Percentiles rank a stretch among this genome's conserved stretches.
These are phyloP conservation scores for Xerocomus amazonicus DNA, from an alignment of 1,284 basidiomycete genomes.

Conservation along the genomic window DNA sequence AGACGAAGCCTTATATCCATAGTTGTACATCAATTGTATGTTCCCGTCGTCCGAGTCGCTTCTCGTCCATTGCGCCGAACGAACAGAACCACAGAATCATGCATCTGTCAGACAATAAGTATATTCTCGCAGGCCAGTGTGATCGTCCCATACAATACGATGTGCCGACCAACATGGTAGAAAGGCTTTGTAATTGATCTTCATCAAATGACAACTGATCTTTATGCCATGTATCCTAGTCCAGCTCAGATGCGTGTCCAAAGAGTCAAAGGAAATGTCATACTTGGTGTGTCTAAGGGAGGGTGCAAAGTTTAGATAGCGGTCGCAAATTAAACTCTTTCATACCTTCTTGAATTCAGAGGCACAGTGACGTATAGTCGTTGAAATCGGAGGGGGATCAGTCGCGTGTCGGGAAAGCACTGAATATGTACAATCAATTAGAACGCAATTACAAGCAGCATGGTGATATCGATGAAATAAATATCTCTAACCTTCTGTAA, in stretches of 20 bases:
- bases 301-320: slow-evolving; percentile 14
- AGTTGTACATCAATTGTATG: not conserved
- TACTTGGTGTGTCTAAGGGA: slow-evolving; percentile 65
- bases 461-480: not conserved
- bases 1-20: slow-evolving; percentile 1
- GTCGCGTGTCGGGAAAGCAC: slow-evolving; percentile 80
- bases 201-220: slow-evolving; percentile 89
- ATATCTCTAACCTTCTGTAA: slow-evolving; percentile 59
- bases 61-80: slow-evolving; percentile 1
- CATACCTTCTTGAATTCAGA: slow-evolving; percentile 84
- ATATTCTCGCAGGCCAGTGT: not conserved
- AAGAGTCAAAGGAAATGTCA: slow-evolving; percentile 25
- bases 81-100: slow-evolving; percentile 9
- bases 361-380: slow-evolving; percentile 85
- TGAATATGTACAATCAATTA: slow-evolving; percentile 33
- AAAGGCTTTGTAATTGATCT: slow-evolving; percentile 84
- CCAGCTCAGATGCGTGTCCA: slow-evolving; percentile 7
- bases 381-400: slow-evolving; percentile 89
- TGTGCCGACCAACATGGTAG: slow-evolving; percentile 86
- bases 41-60: not conserved
- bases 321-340: slow-evolving; percentile 7
- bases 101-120: slow-evolving; percentile 25
- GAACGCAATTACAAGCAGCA: not conserved
- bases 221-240: slow-evolving; percentile 86
- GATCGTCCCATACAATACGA: slow-evolving; percentile 70